Evolutionary conservation across 176 grass and related monocot genomes (phyloP), one percentile per base, ranked within the genome.

Genomic region (Oryza rufipogon): DNA sequence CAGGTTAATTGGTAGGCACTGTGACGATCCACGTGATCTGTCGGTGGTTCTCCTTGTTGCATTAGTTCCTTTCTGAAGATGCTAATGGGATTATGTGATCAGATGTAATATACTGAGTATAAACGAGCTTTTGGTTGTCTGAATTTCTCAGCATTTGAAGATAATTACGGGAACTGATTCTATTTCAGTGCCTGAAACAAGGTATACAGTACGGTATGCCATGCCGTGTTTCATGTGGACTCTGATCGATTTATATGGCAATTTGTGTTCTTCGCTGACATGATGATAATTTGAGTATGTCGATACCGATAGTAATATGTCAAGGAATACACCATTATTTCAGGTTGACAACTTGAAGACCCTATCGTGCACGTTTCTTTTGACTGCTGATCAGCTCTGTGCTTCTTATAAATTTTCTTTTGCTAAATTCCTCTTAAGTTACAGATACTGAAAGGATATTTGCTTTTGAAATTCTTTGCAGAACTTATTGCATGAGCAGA

Each of bases 91-190:
- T 89, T 66, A 71, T 51, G 19, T 44, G 44, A 77, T 89, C 56
- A 77, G 15, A 20, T 83, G 84, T 86, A 86, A 90, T 86, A 86
- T 83, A 65, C 84, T 16, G 20, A 49, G 88, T 73, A 83, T 90
- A 90, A 82, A 90, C 83, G 44, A 67, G 26, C 65, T 66, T 66
- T 77, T 33, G 20, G 36, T 83, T 82, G 73, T 86, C 20, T 73
- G 64, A 47, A 81, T 41, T 11, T 60, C 86, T 86, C 67, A 30
- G 58, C 28, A 77, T 78, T 86, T 86, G 20, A 78, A 73, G 49
- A 83, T 49, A 72, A 26, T 39, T 11, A 48, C 48, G 42, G n/a
- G 44, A 81, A 66, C 20, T 4, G 32, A 73, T 82, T 16, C 32
- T 71, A 20, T 64, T 22, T 3, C 30, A 48, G 64, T 63, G 61